Evolutionary conservation across 129 eudicot species (phyloP).

Genomic region (Tagetes erecta): DNA sequence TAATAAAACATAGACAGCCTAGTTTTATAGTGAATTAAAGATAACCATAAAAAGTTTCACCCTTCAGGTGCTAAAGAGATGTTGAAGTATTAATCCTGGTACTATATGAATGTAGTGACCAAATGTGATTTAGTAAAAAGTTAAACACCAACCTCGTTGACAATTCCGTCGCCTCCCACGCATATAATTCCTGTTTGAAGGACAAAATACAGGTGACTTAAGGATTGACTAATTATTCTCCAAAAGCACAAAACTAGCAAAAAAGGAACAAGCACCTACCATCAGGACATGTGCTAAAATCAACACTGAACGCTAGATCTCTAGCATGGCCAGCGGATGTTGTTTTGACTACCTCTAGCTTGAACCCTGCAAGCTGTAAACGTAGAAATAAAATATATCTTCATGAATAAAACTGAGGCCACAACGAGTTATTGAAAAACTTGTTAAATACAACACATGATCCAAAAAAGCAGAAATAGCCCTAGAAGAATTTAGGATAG

Average conservation of each 20-base stretch:
- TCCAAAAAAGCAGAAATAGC: slow-evolving; percentile 5
- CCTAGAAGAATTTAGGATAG: neutral
- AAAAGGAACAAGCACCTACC: slow-evolving; percentile 47
- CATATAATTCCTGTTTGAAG: slow-evolving; percentile 81
- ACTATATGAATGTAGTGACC: neutral
- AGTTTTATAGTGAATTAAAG: neutral
- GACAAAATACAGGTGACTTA: slow-evolving; percentile 24
- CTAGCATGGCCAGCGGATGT: slow-evolving; percentile 97
- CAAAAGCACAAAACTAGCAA: neutral
- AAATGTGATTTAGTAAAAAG: slow-evolving; percentile 12
- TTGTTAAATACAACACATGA: neutral
- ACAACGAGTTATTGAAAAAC: neutral
- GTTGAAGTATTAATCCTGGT: neutral
- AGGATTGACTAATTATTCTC: slow-evolving; percentile 14
- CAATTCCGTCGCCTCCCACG: slow-evolving; percentile 99
- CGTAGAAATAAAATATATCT: slow-evolving; percentile 18
- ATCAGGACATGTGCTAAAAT: slow-evolving; percentile 94
- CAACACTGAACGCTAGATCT: slow-evolving; percentile 79
- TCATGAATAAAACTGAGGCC: neutral
- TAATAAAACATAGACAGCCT: slow-evolving; percentile 17
- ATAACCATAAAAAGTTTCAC: slow-evolving; percentile 1
- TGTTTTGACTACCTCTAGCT: slow-evolving; percentile 92
- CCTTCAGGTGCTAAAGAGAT: neutral
- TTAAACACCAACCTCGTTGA: slow-evolving; percentile 74
- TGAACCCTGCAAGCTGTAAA: slow-evolving; percentile 88